Conservation (phyloP, 768 basidiomycete genomes). For the Collybiopsis confluens region DNA sequence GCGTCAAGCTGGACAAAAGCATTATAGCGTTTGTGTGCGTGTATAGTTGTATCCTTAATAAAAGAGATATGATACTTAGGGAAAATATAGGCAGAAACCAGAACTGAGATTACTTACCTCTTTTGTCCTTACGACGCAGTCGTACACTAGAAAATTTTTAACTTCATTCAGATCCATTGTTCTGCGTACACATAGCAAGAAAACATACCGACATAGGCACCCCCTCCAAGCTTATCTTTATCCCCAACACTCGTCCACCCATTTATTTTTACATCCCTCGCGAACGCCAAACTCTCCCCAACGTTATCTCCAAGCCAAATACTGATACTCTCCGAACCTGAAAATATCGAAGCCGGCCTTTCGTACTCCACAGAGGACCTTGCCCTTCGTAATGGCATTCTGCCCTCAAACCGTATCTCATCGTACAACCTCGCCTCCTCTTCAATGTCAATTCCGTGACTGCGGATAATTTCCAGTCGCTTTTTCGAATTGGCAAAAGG, state of each 20-base stretch:
- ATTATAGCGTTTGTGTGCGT: constrained; percentile 63
- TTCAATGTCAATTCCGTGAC: constrained; percentile 58
- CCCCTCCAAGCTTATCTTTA: constrained; percentile 37
- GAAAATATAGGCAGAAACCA: constrained; percentile 4
- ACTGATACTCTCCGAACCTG: constrained; percentile 35
- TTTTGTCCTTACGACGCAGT: constrained; percentile 64
- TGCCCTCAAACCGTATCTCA: constrained; percentile 47
- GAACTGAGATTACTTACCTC: constrained; percentile 35
- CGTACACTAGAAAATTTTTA: constrained; percentile 44
- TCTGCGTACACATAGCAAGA: neutral
- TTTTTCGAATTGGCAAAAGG: constrained; percentile 25
- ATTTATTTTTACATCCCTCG: constrained; percentile 58
- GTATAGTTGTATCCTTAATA: constrained; percentile 54
- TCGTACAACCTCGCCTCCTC: constrained; percentile 67
- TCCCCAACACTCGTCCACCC: constrained; percentile 77
- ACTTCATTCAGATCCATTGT: neutral
- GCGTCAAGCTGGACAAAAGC: constrained; percentile 55
- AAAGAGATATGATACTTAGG: neutral
- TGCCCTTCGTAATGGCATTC: neutral
- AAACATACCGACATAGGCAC: constrained; percentile 61
- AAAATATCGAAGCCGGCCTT: constrained; percentile 44
- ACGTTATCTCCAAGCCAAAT: constrained; percentile 67
- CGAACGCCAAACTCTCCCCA: constrained; percentile 51
- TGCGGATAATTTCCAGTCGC: constrained; percentile 50
- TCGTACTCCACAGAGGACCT: neutral